phyloP scores from a whole-genome alignment of 1,139 yeast genomes.

The Saccharomycopsis crataegensis region DNA sequence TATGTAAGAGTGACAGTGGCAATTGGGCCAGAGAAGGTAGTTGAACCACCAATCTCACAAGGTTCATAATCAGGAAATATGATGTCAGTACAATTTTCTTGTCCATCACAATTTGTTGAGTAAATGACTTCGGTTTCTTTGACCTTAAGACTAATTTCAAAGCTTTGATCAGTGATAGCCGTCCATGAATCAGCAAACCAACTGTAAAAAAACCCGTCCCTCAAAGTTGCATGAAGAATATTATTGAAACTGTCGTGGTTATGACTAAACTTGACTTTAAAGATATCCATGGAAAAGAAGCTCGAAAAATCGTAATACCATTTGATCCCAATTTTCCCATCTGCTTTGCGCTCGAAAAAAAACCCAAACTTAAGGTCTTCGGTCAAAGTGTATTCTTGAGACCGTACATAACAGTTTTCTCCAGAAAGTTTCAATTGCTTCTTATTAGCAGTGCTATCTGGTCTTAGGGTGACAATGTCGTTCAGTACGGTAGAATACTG shows the following conservation, averaged over 20 bases:
- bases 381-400: slow-evolving; percentile 3
- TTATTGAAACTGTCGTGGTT: slow-evolving; percentile 5
- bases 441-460: neutral
- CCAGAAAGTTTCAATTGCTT: neutral
- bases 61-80: neutral
- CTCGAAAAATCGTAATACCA: slow-evolving; percentile 11
- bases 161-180: slow-evolving; percentile 3
- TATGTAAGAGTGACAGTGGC: too few species aligned
- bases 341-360: slow-evolving; percentile 3
- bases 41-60: neutral
- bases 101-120: slow-evolving; percentile 11
- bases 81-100: slow-evolving; percentile 9
- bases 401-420: slow-evolving; percentile 2
- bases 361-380: slow-evolving; percentile 8
- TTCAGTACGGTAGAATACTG: neutral
- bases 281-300: slow-evolving; percentile 2
- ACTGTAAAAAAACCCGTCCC: slow-evolving; percentile 14
- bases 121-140: slow-evolving; percentile 2
- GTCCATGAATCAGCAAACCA: slow-evolving; percentile 8
- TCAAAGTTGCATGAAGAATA: neutral
- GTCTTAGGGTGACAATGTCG: too few species aligned
- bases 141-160: slow-evolving; percentile 8
- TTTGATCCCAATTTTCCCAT: slow-evolving; percentile 10
- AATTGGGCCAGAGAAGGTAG: too few species aligned
- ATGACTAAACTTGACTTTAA: slow-evolving; percentile 12